These are phyloP conservation scores for Ophiostoma australiae DNA, from an alignment of 2,329 filamentous ascomycete species.

Conservation along the genomic window DNA sequence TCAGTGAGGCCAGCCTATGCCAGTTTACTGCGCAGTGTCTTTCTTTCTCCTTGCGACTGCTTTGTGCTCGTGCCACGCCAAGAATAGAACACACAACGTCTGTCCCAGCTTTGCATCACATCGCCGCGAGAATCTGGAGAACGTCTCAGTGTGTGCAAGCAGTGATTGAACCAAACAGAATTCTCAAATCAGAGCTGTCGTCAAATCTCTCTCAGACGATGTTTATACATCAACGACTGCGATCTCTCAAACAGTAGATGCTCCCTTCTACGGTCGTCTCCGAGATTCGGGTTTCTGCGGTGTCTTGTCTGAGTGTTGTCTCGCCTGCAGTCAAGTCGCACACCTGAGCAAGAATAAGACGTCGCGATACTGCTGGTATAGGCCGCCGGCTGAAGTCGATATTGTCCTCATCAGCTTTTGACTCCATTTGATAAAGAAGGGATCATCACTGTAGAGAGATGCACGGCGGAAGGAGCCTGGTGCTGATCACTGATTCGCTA, in stretches of 20 bases:
- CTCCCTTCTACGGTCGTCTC: too few species aligned
- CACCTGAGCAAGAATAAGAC: conserved; percentile 4
- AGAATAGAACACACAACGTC: not conserved
- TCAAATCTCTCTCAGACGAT: too few species aligned
- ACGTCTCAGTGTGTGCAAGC: not conserved
- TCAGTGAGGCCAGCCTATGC: not conserved
- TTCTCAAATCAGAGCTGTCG: too few species aligned
- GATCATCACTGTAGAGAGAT: too few species aligned
- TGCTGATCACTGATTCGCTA: not conserved
- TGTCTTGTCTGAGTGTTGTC: not conserved
- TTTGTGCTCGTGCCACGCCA: conserved; percentile 1
- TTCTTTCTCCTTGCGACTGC: not conserved
- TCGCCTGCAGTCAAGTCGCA: not conserved
- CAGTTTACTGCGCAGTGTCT: not conserved
- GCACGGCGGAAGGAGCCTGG: not conserved
- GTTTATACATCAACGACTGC: too few species aligned
- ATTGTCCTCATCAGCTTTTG: not conserved
- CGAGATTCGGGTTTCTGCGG: not conserved
- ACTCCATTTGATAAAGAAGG: too few species aligned
- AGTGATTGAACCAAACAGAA: not conserved
- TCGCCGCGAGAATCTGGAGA: not conserved
- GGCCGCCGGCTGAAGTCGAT: not conserved
- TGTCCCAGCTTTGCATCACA: not conserved
- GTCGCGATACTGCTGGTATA: not conserved
- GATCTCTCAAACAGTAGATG: too few species aligned